Conservation (phyloP, 2,329 filamentous ascomycete genomes). For the Phaeosphaeriaceae sp. region DNA sequence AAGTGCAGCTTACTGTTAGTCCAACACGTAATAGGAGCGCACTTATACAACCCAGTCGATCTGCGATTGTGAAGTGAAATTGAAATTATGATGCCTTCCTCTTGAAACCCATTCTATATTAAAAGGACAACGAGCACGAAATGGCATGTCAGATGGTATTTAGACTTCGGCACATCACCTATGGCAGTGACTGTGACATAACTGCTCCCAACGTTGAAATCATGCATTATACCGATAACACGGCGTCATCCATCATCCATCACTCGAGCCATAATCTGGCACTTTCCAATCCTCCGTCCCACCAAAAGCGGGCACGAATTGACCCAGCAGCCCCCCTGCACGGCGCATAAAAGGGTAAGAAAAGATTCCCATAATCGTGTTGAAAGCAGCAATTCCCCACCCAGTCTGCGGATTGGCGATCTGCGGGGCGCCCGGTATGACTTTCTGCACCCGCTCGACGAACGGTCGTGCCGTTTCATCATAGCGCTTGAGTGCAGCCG, state of each 20-base stretch:
- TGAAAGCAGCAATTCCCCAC: constrained; percentile 29
- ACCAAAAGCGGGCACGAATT: constrained; percentile 23
- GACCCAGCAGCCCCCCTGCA: constrained; percentile 18
- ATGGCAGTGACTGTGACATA: too few relatives aligned
- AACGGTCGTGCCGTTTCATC: constrained; percentile 27
- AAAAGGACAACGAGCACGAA: too few relatives aligned
- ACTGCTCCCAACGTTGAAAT: too few relatives aligned
- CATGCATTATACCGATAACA: too few relatives aligned
- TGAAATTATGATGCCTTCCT: too few relatives aligned
- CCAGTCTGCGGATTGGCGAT: constrained; percentile 32
- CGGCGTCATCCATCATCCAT: not conserved
- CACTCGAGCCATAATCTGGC: constrained; percentile 30
- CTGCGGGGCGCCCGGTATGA: constrained; percentile 33
- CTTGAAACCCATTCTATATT: too few relatives aligned
- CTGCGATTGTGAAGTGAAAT: too few relatives aligned
- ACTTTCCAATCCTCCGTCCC: constrained; percentile 16
- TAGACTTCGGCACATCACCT: too few relatives aligned
- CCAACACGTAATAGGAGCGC: too few relatives aligned
- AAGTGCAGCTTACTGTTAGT: too few relatives aligned
- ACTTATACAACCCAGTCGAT: too few relatives aligned
- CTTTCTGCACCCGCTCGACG: constrained; percentile 29
- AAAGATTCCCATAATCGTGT: constrained; percentile 20
- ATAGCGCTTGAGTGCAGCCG: constrained; percentile 30
- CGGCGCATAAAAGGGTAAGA: constrained; percentile 16
- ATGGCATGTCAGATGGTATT: too few relatives aligned